phyloP scores from a whole-genome alignment of 768 basidiomycete genomes.

The Sporobolomyces roseus region DNA sequence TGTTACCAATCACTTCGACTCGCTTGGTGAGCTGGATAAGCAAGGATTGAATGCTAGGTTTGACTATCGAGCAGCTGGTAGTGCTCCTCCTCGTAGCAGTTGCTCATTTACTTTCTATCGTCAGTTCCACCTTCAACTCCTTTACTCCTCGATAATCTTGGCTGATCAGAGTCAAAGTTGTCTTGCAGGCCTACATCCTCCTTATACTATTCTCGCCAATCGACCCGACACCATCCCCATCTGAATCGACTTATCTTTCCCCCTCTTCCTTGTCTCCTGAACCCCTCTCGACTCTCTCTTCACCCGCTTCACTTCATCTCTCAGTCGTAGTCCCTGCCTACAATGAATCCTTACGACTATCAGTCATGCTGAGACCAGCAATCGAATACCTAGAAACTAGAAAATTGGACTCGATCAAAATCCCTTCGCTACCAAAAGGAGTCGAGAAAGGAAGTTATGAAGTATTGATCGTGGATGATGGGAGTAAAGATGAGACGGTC shows the following conservation, averaged over 20 bases:
- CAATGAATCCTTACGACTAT: conserved; percentile 82
- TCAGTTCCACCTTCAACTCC: conserved; percentile 3
- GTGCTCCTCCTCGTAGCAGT: background rate
- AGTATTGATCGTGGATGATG: conserved; percentile 85
- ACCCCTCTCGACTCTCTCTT: conserved; percentile 57
- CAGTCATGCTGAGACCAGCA: conserved; percentile 72
- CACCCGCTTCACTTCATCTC: conserved; percentile 62
- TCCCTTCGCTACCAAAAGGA: background rate
- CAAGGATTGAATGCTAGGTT: background rate
- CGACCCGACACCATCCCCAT: conserved; percentile 60
- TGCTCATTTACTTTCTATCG: conserved; percentile 8
- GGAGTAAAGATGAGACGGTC: conserved; percentile 72
- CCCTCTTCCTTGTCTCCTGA: conserved; percentile 56
- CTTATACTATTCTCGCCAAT: conserved; percentile 72
- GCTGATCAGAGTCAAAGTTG: background rate
- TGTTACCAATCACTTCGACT: background rate
- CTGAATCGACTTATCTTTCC: conserved; percentile 68
- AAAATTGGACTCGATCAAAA: background rate
- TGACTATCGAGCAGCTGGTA: background rate
- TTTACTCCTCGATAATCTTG: too few species aligned
- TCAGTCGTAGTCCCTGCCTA: conserved; percentile 84
- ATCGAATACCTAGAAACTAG: conserved; percentile 57
- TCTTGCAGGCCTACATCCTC: conserved; percentile 63
- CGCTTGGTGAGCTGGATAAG: background rate
- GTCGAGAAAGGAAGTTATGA: conserved; percentile 54